A percentile compares a stretch with the other conserved stretches of the same genome.
Conservation (phyloP, 345 rosid species). For the Bruguiera parviflora region DNA sequence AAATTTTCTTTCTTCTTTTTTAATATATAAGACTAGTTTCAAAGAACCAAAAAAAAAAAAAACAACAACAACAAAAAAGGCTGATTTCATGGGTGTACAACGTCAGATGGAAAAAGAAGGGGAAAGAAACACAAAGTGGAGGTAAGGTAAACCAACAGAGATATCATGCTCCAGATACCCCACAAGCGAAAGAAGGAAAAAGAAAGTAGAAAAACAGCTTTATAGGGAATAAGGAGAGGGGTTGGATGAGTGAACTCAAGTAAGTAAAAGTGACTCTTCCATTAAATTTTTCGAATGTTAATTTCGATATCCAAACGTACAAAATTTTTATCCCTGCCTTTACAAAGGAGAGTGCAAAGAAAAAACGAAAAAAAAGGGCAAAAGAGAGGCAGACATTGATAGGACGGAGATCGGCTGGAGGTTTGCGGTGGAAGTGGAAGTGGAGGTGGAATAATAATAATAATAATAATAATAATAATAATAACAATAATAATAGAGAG, state of each 20-base stretch:
- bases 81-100: constrained; percentile 13
- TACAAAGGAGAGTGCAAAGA: background rate
- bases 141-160: constrained; percentile 26
- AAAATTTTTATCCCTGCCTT: background rate
- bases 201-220: constrained; percentile 40
- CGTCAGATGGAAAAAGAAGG: constrained; percentile 26
- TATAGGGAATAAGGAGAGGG: constrained; percentile 49
- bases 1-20: no score
- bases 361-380: constrained; percentile 12
- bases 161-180: constrained; percentile 27
- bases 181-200: constrained; percentile 32
- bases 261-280: constrained; percentile 26
- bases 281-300: constrained; percentile 11
- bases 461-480: constrained; percentile 28
- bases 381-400: constrained; percentile 28
- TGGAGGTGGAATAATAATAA: constrained; percentile 37
- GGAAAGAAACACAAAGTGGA: constrained; percentile 29
- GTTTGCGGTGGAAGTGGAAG: constrained; percentile 44
- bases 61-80: background rate
- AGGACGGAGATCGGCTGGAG: constrained; percentile 42
- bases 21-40: background rate
- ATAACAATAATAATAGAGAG: constrained; percentile 36
- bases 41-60: constrained; percentile 1
- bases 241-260: constrained; percentile 48
- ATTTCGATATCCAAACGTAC: constrained; percentile 5